Evolutionary conservation across 1,284 basidiomycete genomes (phyloP).

Genomic region (Athelia psychrophila): DNA sequence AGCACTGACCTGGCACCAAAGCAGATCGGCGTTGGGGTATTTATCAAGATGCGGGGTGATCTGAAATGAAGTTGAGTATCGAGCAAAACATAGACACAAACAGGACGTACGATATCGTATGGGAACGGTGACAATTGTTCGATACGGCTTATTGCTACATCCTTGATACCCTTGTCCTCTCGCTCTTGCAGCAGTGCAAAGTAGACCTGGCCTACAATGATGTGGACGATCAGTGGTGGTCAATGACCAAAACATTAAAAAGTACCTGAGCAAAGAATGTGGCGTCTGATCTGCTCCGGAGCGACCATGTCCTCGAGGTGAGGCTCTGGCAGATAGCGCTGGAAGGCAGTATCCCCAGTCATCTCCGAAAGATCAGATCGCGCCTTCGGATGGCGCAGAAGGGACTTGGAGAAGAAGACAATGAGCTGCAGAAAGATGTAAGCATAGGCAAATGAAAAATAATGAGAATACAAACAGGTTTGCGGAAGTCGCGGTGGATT

Average conservation of each 20-base stretch:
- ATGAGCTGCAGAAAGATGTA: slow-evolving; percentile 55
- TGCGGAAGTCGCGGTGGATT: slow-evolving; percentile 95
- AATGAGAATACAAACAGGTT: slow-evolving; percentile 58
- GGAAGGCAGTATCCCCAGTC: slow-evolving; percentile 86
- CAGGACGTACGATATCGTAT: slow-evolving; percentile 74
- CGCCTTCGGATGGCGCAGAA: slow-evolving; percentile 91
- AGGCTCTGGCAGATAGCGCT: slow-evolving; percentile 89
- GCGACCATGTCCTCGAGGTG: slow-evolving; percentile 70
- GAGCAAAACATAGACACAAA: neutral
- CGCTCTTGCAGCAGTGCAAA: slow-evolving; percentile 86
- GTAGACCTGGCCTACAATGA: slow-evolving; percentile 83
- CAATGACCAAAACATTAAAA: neutral
- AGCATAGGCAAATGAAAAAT: neutral
- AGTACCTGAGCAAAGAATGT: slow-evolving; percentile 83
- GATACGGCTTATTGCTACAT: slow-evolving; percentile 91
- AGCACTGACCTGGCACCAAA: slow-evolving; percentile 80
- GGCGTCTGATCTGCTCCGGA: slow-evolving; percentile 87
- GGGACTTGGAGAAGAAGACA: slow-evolving; percentile 94
- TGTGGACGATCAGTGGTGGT: neutral
- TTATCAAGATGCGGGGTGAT: slow-evolving; percentile 88
- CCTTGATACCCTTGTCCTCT: slow-evolving; percentile 85
- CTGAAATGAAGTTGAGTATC: slow-evolving; percentile 32
- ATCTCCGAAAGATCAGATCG: slow-evolving; percentile 89
- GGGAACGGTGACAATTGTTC: slow-evolving; percentile 97
- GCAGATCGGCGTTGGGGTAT: slow-evolving; percentile 91